Evolutionary conservation across 192 early-diverging fungal species (phyloP).

Genomic region (Podila epigama): DNA sequence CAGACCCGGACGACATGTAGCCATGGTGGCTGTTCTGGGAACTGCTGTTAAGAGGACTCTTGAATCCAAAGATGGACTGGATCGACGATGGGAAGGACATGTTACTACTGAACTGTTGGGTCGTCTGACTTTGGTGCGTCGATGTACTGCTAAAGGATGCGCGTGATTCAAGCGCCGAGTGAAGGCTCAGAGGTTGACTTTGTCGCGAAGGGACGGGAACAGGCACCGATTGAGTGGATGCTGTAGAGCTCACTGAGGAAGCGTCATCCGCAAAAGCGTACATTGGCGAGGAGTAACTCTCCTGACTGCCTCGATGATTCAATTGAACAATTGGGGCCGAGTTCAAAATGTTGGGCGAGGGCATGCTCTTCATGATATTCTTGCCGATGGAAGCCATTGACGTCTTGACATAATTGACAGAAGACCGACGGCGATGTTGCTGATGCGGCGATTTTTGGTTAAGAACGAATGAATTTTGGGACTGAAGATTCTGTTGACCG

Average conservation of each 20-base stretch:
- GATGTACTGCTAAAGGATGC: background rate
- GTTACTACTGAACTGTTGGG: background rate
- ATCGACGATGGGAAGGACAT: background rate
- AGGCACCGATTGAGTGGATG: background rate
- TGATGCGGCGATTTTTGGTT: background rate
- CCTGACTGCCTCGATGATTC: background rate
- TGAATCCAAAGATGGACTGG: background rate
- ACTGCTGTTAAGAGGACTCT: background rate
- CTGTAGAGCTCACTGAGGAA: background rate
- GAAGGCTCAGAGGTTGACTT: background rate
- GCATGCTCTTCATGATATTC: constrained; percentile 28
- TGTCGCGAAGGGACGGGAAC: background rate
- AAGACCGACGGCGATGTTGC: constrained; percentile 18
- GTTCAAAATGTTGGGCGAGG: constrained; percentile 15
- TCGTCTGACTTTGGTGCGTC: background rate
- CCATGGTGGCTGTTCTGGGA: background rate
- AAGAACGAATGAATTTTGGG: background rate
- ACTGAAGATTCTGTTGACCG: too few relatives aligned
- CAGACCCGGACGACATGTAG: background rate
- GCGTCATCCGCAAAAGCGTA: background rate
- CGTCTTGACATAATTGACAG: background rate
- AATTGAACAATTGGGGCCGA: constrained; percentile 5
- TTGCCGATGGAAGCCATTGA: constrained; percentile 15
- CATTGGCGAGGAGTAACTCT: background rate
- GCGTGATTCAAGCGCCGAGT: background rate